Percentiles rank a stretch among this genome's conserved stretches.
Evolutionary conservation across 116 monocot genomes (phyloP).

Genomic region (Cymodocea nodosa): DNA sequence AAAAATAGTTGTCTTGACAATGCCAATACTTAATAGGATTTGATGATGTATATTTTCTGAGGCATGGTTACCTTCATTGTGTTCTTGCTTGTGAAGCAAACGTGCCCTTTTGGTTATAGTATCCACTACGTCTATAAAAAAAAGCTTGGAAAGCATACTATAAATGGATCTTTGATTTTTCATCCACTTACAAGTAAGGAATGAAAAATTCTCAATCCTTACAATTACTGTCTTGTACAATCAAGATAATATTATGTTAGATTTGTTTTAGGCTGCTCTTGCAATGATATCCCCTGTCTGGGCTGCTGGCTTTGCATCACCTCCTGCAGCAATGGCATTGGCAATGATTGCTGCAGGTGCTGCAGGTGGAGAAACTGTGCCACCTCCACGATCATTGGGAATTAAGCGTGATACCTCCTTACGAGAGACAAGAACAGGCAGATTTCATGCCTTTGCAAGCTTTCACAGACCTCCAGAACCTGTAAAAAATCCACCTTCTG

Average conservation of each 20-base stretch:
- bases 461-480: slow-evolving; percentile 66
- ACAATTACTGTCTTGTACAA: not conserved
- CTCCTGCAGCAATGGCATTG: slow-evolving; percentile 96
- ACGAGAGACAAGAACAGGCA: slow-evolving; percentile 48
- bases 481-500: slow-evolving; percentile 27
- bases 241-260: slow-evolving; percentile 11
- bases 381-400: slow-evolving; percentile 31
- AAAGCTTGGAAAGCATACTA: too few relatives aligned
- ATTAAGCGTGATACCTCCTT: slow-evolving; percentile 62
- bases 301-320: slow-evolving; percentile 99
- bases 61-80: too few relatives aligned
- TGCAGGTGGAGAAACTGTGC: slow-evolving; percentile 61
- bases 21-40: too few relatives aligned
- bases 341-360: slow-evolving; percentile 99
- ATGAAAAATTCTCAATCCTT: too few relatives aligned
- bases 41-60: too few relatives aligned
- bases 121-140: too few relatives aligned
- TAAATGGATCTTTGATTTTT: too few relatives aligned
- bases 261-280: slow-evolving; percentile 66
- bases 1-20: too few relatives aligned
- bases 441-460: slow-evolving; percentile 65
- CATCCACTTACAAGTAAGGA: too few relatives aligned
- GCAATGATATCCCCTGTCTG: slow-evolving; percentile 90
- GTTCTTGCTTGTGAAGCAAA: too few relatives aligned
- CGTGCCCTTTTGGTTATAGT: too few relatives aligned